Evolutionary conservation across 257 asterid genomes (phyloP), one percentile per base, ranked within the genome.

Genomic region (Cinchona pubescens): DNA sequence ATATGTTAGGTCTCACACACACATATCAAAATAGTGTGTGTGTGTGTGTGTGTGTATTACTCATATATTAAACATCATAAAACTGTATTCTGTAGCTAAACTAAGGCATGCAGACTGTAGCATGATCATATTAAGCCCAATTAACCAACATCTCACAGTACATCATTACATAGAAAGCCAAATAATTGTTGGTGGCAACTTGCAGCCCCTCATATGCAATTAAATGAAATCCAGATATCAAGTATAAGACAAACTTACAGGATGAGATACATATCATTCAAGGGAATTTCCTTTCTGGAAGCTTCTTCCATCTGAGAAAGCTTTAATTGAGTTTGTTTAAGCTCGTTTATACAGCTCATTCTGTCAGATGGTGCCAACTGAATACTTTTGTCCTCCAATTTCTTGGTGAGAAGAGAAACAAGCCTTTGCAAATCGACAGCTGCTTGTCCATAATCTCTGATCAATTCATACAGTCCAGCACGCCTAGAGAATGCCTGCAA

Each of bases 201-300:
- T 53, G 15, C 10, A 67, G 61, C 32, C 38, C 27, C 46, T 45
- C 37, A 68, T 21, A 69, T 46, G 4, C 42, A 6, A 46, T 46
- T 48, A 35, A 29, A 29, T 35, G 21, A 70, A 9, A 71, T 12
- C 27, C 38, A 71, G 40, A 53, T 53, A n/a, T 30, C 35, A 32
- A 58, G 23, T 32, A 12, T 38, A 67, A n/a, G 18, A 30, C 10
- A 19, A 67, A 87, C 99, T 92, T 86, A 95, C 99, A 95, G 83
- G 75, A 95, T 95, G 82, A 91, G 96, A 87, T 95, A 95, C 91
- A 92, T 77, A 82, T n/a, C n/a, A n/a, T 95, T 90, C 83, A 95
- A 84, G 65, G 91, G 90, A 80, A 83, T 83, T 79, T 92, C 98
- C 69, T 86, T 91, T 83, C 90, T 85, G 62, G 83, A 82, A 71